Conservation (phyloP, 2,329 filamentous ascomycete genomes). For the Lachnellula subtilissima region DNA sequence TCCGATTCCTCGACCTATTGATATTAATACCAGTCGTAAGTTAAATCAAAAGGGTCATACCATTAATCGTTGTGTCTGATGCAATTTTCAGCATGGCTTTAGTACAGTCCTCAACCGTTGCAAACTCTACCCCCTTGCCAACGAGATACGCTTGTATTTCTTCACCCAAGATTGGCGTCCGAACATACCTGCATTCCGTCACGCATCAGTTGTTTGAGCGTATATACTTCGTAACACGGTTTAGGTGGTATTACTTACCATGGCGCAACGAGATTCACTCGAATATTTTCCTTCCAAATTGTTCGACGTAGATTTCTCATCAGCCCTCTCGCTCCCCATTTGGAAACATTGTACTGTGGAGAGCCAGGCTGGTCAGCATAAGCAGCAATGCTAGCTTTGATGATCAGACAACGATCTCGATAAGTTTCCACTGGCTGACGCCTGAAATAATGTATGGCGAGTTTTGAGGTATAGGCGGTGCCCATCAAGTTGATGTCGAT, state of each 20-base stretch:
- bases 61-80: no score
- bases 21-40: neutral
- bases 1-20: neutral
- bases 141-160: no score
- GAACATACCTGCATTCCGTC: no score
- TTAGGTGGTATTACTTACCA: conserved; percentile 29
- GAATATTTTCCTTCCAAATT: conserved; percentile 38
- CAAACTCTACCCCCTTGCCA: no score
- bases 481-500: conserved; percentile 39
- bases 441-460: conserved; percentile 44
- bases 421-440: conserved; percentile 35
- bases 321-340: conserved; percentile 41
- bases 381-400: conserved; percentile 44
- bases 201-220: no score
- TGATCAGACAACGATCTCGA: conserved; percentile 44
- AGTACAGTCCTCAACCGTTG: no score
- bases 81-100: no score
- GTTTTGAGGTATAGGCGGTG: conserved; percentile 41
- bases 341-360: conserved; percentile 40
- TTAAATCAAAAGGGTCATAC: no score
- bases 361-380: conserved; percentile 43
- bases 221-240: no score
- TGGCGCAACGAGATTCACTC: conserved; percentile 44
- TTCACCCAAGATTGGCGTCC: no score
- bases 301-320: conserved; percentile 38